Conservation (phyloP, 2,329 filamentous ascomycete genomes). For the Diaporthe caulivora region DNA sequence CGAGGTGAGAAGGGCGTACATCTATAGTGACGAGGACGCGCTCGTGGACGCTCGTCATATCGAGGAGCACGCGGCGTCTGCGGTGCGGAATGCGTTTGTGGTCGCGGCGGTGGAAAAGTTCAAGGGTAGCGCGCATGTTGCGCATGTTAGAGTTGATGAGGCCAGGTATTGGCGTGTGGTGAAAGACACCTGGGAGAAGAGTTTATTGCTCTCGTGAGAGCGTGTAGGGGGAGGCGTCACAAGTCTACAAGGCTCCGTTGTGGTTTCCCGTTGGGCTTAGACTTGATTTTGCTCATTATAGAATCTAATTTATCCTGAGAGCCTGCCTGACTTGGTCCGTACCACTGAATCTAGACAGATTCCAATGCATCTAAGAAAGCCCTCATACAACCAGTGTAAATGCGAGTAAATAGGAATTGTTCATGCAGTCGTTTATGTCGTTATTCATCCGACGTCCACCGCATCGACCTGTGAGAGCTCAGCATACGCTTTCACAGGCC, state of each 20-base stretch:
- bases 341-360: not conserved
- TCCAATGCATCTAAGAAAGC: constrained; percentile 9
- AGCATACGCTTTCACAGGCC: too few relatives aligned
- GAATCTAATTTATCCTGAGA: constrained; percentile 5
- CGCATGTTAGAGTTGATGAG: constrained; percentile 59
- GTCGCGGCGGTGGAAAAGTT: constrained; percentile 60
- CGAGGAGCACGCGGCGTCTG: constrained; percentile 60
- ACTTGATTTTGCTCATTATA: not conserved
- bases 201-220: not conserved
- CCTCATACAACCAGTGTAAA: constrained; percentile 2
- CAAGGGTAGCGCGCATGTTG: constrained; percentile 62
- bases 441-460: not conserved
- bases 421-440: constrained; percentile 18
- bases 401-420: not conserved
- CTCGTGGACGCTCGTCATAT: constrained; percentile 62
- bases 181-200: constrained; percentile 58
- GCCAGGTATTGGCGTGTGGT: constrained; percentile 65
- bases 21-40: constrained; percentile 63
- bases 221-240: not conserved
- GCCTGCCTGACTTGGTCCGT: constrained; percentile 3
- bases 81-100: constrained; percentile 53
- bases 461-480: not conserved
- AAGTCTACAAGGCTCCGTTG: constrained; percentile 27
- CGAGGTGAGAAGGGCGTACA: constrained; percentile 62
- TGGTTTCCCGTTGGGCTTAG: not conserved